Evolutionary conservation across 2,329 filamentous ascomycete species (phyloP).

Genomic region (Penicillium carneum): DNA sequence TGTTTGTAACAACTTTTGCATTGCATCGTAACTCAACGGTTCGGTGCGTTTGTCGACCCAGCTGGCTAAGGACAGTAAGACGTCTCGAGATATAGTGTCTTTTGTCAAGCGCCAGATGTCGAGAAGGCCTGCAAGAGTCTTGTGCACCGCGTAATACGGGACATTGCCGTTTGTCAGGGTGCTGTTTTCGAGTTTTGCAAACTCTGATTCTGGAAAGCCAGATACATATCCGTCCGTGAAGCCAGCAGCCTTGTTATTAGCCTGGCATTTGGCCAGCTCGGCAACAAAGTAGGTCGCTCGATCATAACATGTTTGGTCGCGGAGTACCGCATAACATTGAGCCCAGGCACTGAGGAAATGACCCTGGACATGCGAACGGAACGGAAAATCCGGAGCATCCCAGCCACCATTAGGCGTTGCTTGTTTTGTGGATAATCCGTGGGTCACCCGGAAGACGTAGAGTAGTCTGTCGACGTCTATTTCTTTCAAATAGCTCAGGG

Average conservation of each 20-base stretch:
- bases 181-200: background rate
- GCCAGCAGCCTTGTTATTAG: conserved; percentile 1
- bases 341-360: conserved; percentile 61
- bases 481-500: conserved; percentile 53
- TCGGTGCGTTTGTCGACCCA: conserved; percentile 5
- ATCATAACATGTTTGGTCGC: conserved; percentile 55
- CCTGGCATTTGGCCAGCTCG: conserved; percentile 5
- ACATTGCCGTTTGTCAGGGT: conserved; percentile 2
- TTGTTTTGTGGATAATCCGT: conserved; percentile 57
- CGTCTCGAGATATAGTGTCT: background rate
- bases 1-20: conserved; percentile 3
- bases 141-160: conserved; percentile 4
- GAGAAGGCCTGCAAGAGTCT: conserved; percentile 1
- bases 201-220: conserved; percentile 6
- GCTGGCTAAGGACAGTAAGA: background rate
- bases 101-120: conserved; percentile 7
- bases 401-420: conserved; percentile 59
- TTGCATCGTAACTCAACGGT: background rate
- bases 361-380: conserved; percentile 61
- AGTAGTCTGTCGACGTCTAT: conserved; percentile 11
- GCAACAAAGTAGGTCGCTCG: conserved; percentile 57
- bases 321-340: conserved; percentile 56
- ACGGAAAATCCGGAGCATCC: conserved; percentile 63
- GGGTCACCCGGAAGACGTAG: conserved; percentile 55
- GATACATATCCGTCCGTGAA: conserved; percentile 6